Base-by-base conservation (phyloP, 108 stramenopile species). In the Cyclotella choctawhatcheeana region DNA sequence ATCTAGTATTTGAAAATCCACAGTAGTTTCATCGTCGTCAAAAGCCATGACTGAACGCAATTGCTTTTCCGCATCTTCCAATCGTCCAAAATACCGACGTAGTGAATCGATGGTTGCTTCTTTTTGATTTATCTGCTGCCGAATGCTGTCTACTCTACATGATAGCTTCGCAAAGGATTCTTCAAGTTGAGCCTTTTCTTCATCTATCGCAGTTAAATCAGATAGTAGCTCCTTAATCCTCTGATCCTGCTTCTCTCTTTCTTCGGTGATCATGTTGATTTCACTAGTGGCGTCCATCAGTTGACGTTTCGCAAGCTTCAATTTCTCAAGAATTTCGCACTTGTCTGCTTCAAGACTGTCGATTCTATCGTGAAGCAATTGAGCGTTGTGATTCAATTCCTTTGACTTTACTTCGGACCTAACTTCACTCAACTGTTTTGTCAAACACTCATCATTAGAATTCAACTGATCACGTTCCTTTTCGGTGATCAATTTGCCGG, bases 51-150 rank as follows among this genome's bases (percentile, higher is more conserved):
- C 55, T 30, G 12, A 12, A n/a, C 14, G 10, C 27, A 56, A 30
- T 14, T 56, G 2, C 14, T 31, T 56, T 56, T 56, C 55, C 31
- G 55, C 29, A 30, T 56, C 29, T 30, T 30, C 55, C 30, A 56
- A 56, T 8, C 55, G 55, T 12, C 14, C 55, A 1, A 30, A 56
- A 56, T 30, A 56, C 14, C 29, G 16, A 14, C 29, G 8, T 4
- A 56, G 29, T 0, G 27, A 29, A 13, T 27, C 27, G 30, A 56
- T 56, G 30, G 13, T 56, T 1, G 29, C n/a, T 30, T 56, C 55
- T n/a, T 56, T 56, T 13, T 29, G 29, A 31, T 56, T 12, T 3
- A 56, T 56, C 1, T 56, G 55, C 55, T 7, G 55, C 55, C 30
- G 12, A 2, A 56, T 27, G 29, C 31, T 30, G 10, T 56, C 55